These are phyloP conservation scores for Globisporangium abappressorium DNA, from an alignment of 352 stramenopile genomes.

Conservation along the genomic window DNA sequence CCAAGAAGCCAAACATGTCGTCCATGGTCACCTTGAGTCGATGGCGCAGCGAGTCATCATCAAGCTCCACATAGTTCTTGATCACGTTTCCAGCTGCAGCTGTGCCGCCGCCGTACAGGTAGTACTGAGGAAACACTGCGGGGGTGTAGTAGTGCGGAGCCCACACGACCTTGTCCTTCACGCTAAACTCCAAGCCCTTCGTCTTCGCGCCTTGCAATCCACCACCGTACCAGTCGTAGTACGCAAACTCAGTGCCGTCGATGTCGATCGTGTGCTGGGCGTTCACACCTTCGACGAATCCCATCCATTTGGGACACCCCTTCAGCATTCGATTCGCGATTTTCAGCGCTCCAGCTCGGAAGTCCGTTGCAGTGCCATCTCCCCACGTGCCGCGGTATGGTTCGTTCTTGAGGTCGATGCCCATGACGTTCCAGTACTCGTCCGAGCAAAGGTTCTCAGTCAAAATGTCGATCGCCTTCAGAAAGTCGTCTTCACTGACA, in stretches of 20 bases:
- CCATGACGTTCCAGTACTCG: constrained; percentile 42
- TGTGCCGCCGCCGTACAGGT: constrained; percentile 27
- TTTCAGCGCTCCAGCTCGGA: constrained; percentile 20
- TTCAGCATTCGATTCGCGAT: constrained; percentile 36
- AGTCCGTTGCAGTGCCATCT: constrained; percentile 27
- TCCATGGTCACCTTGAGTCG: constrained; percentile 29
- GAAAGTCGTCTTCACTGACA: constrained; percentile 25
- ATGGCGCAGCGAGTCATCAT: constrained; percentile 21
- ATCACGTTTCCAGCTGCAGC: constrained; percentile 9
- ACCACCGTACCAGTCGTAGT: constrained; percentile 43
- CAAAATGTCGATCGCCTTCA: constrained; percentile 31
- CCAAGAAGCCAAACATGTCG: constrained; percentile 42
- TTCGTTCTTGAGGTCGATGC: constrained; percentile 43
- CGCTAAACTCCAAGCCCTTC: constrained; percentile 18
- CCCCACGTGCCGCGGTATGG: constrained; percentile 34
- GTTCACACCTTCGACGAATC: constrained; percentile 40
- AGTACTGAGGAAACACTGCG: constrained; percentile 29
- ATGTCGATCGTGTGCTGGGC: constrained; percentile 22
- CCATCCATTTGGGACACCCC: constrained; percentile 35
- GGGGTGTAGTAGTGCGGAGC: constrained; percentile 40
- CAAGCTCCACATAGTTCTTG: constrained; percentile 28
- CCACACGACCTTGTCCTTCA: constrained; percentile 32
- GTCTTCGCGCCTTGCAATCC: constrained; percentile 30
- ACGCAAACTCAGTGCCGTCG: constrained; percentile 24
- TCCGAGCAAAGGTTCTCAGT: constrained; percentile 27